Evolutionary conservation across 768 basidiomycete species (phyloP).

Genomic region (Sporobolomyces phaffii): DNA sequence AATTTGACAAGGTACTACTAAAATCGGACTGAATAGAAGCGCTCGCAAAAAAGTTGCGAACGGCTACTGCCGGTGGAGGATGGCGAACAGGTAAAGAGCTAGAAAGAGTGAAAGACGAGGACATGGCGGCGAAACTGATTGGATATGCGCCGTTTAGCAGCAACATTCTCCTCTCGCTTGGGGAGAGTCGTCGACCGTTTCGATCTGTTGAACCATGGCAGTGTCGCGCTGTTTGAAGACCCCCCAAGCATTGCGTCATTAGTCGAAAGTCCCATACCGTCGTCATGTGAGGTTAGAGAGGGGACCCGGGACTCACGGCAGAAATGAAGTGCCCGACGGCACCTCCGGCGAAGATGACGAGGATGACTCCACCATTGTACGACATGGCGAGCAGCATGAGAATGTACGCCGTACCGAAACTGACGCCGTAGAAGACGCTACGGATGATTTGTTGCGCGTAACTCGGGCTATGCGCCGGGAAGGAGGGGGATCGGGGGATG

Average conservation of each 20-base stretch:
- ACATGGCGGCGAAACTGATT: no score
- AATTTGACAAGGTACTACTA: no score
- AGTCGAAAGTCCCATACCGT: not conserved
- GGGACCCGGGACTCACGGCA: not conserved
- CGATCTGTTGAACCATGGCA: not conserved
- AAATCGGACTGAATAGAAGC: no score
- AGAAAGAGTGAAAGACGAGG: no score
- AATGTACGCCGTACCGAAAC: constrained; percentile 43
- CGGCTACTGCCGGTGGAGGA: no score
- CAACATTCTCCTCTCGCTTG: constrained; percentile 13
- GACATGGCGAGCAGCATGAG: constrained; percentile 44
- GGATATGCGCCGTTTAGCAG: not conserved
- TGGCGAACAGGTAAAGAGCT: no score
- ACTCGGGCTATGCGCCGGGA: constrained; percentile 10
- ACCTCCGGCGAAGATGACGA: constrained; percentile 40
- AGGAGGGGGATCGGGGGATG: no score
- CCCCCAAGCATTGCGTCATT: not conserved
- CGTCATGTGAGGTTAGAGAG: not conserved
- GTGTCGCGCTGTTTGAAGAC: constrained; percentile 8
- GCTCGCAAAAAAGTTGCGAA: no score
- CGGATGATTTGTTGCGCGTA: constrained; percentile 44
- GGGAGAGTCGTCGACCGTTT: not conserved
- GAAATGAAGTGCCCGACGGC: constrained; percentile 13
- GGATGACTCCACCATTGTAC: constrained; percentile 46
- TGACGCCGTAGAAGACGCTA: constrained; percentile 42